Percentiles rank a stretch among this genome's conserved stretches.
Conservation (phyloP, 2,329 filamentous ascomycete species). For the Apiospora marii region DNA sequence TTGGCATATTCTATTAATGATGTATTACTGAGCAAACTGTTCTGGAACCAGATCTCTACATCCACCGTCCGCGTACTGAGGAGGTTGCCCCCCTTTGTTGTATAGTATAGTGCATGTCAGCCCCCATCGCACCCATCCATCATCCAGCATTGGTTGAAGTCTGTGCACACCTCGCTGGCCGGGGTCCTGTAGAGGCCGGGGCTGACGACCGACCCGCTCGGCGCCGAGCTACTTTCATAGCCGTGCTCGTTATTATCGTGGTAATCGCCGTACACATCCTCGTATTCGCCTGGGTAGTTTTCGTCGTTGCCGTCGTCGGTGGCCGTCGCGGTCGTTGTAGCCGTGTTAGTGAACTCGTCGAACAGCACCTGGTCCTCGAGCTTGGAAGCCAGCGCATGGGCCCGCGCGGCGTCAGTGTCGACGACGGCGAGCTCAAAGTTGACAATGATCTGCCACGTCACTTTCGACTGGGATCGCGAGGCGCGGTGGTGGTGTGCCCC, state of each 20-base stretch:
- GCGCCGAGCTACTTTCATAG: conserved; percentile 8
- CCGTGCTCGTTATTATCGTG: not conserved
- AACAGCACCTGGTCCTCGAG: not conserved
- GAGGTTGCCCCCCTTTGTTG: not conserved
- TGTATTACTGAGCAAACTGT: not conserved
- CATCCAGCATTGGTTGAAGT: not conserved
- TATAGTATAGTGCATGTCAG: not conserved
- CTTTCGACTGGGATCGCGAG: not conserved
- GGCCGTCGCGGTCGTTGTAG: not conserved
- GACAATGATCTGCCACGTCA: not conserved
- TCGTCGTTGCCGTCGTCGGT: not conserved
- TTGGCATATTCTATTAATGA: too few relatives aligned
- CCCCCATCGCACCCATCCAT: not conserved
- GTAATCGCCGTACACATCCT: not conserved
- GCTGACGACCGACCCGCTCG: not conserved
- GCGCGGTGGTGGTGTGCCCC: not conserved
- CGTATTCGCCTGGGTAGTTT: too few relatives aligned
- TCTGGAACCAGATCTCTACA: too few relatives aligned
- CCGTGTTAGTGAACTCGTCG: not conserved
- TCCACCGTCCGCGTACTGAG: too few relatives aligned
- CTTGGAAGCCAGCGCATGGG: not conserved
- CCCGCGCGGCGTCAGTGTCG: not conserved
- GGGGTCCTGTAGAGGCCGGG: not conserved
- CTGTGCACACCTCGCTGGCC: not conserved
- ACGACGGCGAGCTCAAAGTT: not conserved